These are phyloP conservation scores for Mycena polygramma DNA, from an alignment of 768 basidiomycete genomes.

Conservation along the genomic window DNA sequence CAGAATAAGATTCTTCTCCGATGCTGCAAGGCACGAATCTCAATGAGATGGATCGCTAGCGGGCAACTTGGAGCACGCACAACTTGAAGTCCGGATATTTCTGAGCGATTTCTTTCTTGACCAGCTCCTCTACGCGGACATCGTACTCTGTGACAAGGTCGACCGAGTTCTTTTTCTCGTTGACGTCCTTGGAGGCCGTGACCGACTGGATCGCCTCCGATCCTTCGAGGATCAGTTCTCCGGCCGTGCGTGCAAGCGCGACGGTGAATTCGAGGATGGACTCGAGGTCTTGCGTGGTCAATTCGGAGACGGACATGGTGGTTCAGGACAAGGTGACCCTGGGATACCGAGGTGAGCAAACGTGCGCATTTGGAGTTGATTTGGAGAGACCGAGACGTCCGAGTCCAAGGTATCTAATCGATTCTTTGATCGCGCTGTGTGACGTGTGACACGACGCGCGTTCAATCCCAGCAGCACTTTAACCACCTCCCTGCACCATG, in stretches of 20 bases:
- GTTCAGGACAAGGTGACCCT: slow-evolving; percentile 9
- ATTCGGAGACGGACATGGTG: slow-evolving; percentile 51
- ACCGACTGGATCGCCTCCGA: slow-evolving; percentile 77
- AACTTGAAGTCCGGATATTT: slow-evolving; percentile 86
- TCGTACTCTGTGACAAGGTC: slow-evolving; percentile 97
- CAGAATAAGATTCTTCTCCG: slow-evolving; percentile 93
- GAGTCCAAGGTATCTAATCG: not conserved
- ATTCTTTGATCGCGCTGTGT: no score
- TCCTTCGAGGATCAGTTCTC: slow-evolving; percentile 81
- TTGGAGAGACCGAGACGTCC: slow-evolving; percentile 38
- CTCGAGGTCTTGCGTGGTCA: slow-evolving; percentile 59
- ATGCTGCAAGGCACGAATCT: slow-evolving; percentile 64
- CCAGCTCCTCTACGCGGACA: slow-evolving; percentile 89
- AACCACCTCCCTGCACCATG: slow-evolving; percentile 62
- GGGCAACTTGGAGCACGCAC: slow-evolving; percentile 62
- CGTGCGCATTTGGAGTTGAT: slow-evolving; percentile 18
- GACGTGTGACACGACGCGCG: slow-evolving; percentile 46
- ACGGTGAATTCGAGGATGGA: slow-evolving; percentile 77
- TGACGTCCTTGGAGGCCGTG: slow-evolving; percentile 61
- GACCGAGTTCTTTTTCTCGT: slow-evolving; percentile 93
- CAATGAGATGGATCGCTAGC: not conserved
- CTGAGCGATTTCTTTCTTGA: slow-evolving; percentile 73
- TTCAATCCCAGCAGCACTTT: slow-evolving; percentile 44
- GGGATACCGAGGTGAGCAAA: not conserved
- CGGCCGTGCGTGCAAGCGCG: slow-evolving; percentile 80